Conservation (phyloP, 768 basidiomycete genomes). For the Podaxis sp. region DNA sequence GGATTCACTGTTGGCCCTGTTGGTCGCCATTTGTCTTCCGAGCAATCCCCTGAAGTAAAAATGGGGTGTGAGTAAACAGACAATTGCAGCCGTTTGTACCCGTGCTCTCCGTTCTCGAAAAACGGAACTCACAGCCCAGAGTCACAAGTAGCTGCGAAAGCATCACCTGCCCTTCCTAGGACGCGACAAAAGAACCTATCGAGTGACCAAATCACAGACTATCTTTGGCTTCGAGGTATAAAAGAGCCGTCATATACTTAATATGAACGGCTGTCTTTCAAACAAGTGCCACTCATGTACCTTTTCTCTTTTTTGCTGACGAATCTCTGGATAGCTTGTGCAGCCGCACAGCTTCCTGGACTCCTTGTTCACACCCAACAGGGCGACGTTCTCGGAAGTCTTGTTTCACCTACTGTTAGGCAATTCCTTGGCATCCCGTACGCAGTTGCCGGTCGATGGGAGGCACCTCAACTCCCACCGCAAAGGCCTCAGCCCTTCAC, state of each 20-base stretch:
- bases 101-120: not conserved
- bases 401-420: conserved; percentile 22
- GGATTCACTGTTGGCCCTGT: no score
- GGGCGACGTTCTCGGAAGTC: conserved; percentile 27
- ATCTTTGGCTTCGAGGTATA: not conserved
- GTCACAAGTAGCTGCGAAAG: not conserved
- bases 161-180: not conserved
- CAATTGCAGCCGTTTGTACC: not conserved
- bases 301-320: not conserved
- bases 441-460: conserved; percentile 29
- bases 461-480: conserved; percentile 23
- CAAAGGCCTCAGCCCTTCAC: conserved; percentile 15
- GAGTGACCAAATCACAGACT: not conserved
- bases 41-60: not conserved
- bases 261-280: not conserved
- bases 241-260: not conserved
- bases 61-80: not conserved
- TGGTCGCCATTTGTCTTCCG: no score
- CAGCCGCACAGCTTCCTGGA: conserved; percentile 11
- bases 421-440: conserved; percentile 33
- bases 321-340: not conserved
- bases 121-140: not conserved
- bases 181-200: no score
- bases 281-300: not conserved
- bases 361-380: conserved; percentile 25